phyloP scores from a whole-genome alignment of 2,329 filamentous ascomycete species.

The Fusarium tjaetaba region DNA sequence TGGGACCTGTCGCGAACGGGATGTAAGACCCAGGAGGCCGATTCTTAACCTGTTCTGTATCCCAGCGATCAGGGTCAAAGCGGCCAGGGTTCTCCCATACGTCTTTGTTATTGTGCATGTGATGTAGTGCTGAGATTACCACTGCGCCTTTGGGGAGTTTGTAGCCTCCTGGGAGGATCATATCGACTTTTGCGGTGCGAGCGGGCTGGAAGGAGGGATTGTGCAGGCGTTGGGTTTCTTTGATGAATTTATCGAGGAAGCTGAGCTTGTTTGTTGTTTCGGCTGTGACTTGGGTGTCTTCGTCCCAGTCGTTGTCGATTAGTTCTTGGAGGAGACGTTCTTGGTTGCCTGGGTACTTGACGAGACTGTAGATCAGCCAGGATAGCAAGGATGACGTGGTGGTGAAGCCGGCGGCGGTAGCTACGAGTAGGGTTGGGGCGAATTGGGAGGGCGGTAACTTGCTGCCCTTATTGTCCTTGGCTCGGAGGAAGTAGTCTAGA shows the following conservation, averaged over 20 bases:
- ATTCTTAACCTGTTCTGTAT: slow-evolving; percentile 62
- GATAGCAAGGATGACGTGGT: slow-evolving; percentile 67
- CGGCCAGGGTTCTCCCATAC: slow-evolving; percentile 66
- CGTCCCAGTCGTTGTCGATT: slow-evolving; percentile 57
- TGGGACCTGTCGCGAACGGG: slow-evolving; percentile 66
- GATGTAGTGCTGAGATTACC: slow-evolving; percentile 62
- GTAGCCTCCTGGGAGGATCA: slow-evolving; percentile 69
- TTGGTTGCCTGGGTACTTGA: slow-evolving; percentile 64
- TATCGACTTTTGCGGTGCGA: slow-evolving; percentile 65
- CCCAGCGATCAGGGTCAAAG: slow-evolving; percentile 71
- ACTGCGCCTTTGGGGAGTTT: slow-evolving; percentile 61
- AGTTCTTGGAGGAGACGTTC: slow-evolving; percentile 67
- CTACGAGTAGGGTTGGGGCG: slow-evolving; percentile 55
- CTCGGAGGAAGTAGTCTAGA: slow-evolving; percentile 62
- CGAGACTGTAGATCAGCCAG: slow-evolving; percentile 65
- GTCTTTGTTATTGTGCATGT: slow-evolving; percentile 62
- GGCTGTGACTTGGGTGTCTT: slow-evolving; percentile 55
- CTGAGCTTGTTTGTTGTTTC: slow-evolving; percentile 58
- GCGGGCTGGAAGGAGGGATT: slow-evolving; percentile 70
- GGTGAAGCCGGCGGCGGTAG: slow-evolving; percentile 67
- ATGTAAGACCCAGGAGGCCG: slow-evolving; percentile 62
- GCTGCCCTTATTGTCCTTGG: slow-evolving; percentile 63
- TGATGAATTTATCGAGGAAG: slow-evolving; percentile 67
- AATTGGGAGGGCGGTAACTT: slow-evolving; percentile 55
- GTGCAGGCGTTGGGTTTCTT: slow-evolving; percentile 68